A percentile compares a stretch with the other conserved stretches of the same genome.
Evolutionary conservation across 345 rosid genomes (phyloP).

Genomic region (Pseudoturritis turrita): DNA sequence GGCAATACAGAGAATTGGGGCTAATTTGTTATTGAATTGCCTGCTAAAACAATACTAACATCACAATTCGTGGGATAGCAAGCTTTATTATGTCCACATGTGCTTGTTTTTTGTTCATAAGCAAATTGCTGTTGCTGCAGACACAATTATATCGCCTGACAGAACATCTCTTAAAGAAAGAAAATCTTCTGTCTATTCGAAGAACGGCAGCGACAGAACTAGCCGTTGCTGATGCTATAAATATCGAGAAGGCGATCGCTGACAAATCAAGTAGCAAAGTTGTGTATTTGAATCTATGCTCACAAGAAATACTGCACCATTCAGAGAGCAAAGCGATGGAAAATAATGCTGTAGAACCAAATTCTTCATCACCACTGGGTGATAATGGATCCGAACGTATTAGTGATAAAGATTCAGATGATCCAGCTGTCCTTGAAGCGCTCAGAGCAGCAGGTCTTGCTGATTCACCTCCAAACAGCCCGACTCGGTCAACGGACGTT

Average conservation of each 20-base stretch:
- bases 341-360: constrained; percentile 35
- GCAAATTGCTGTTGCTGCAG: constrained; percentile 43
- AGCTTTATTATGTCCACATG: constrained; percentile 5
- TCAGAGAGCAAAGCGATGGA: constrained; percentile 37
- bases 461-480: constrained; percentile 93
- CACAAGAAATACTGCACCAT: constrained; percentile 67
- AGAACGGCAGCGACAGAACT: constrained; percentile 89
- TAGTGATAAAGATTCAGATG: constrained; percentile 34
- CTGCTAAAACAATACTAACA: neutral
- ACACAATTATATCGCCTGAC: constrained; percentile 79
- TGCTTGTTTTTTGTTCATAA: constrained; percentile 8
- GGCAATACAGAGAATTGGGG: neutral
- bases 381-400: constrained; percentile 35
- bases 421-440: constrained; percentile 54
- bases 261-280: constrained; percentile 83
- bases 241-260: constrained; percentile 77
- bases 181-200: constrained; percentile 56
- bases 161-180: constrained; percentile 72
- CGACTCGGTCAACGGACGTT: constrained; percentile 34
- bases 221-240: constrained; percentile 96
- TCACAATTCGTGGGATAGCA: neutral
- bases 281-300: constrained; percentile 87
- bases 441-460: constrained; percentile 85
- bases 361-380: constrained; percentile 33
- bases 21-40: neutral